Evolutionary conservation across 2,329 filamentous ascomycete genomes (phyloP), one percentile per base, ranked within the genome.

Genomic region (Calonectria pseudoreteaudii): DNA sequence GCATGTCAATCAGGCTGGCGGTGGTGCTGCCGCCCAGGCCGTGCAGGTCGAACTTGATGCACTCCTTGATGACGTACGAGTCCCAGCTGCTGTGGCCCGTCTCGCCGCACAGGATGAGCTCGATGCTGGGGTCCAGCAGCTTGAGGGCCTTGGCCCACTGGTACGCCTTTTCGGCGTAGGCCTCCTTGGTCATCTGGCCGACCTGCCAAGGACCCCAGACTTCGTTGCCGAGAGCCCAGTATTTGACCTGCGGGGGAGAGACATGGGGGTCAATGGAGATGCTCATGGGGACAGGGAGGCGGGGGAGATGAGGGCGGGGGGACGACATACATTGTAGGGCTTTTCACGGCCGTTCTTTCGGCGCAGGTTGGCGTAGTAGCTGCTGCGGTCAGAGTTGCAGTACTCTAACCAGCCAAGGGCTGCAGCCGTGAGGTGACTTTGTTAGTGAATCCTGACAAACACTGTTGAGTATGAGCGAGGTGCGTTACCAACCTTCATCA

Each of bases 221-320:
- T 82, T 94, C 92, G 84, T 97, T 97, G 13, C 94, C 94, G 31
- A 97, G 90, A 2, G 94, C 94, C 94, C 94, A 97, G 87, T 96
- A 96, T 85, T 94, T 95, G 80, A 96, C 88, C 83, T 84, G 44
- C 30, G 11, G 67, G 9, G 72, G 47, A 6, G 2, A 58, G 26
- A 23, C 6, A 14, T n/a, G 6, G 31, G 31, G 31, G 31, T 31
- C 31, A 31, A 31, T 31, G 31, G 31, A 10, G 31, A 31, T n/a
- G 10, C 31, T 31, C 31, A 31, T 31, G 5, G 31, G 31, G 31
- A n/a, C n/a, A n/a, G 31, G 31, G 5, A 31, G 31, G 31, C 31
- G 31, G 31, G 31, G 31, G 31, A 31, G n/a, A 31, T 31, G 20
- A 9, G 8, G 58, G 7, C 0, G 20, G 36, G n/a, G 30, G 3